Conservation (phyloP, 2,329 filamentous ascomycete species). For the Arthrinium phaeospermum region DNA sequence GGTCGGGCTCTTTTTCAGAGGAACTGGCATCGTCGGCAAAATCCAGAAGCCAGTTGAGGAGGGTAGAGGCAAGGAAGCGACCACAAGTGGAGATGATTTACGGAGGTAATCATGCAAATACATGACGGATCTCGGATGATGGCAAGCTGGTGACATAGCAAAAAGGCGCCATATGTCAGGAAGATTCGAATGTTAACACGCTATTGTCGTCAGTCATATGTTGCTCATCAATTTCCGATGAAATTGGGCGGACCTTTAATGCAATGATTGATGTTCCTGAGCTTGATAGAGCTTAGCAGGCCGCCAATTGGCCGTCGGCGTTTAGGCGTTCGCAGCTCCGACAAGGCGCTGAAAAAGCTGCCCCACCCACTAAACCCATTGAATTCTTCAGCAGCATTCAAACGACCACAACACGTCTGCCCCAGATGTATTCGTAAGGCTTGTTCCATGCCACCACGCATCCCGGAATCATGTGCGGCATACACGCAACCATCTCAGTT, state of each 20-base stretch:
- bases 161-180: constrained; percentile 43
- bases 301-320: background rate
- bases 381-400: background rate
- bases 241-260: background rate
- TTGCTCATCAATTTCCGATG: too few species aligned
- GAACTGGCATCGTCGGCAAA: constrained; percentile 59
- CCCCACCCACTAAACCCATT: background rate
- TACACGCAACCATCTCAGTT: constrained; percentile 57
- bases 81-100: constrained; percentile 24
- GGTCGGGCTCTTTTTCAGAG: constrained; percentile 55
- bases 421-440: background rate
- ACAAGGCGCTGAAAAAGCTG: background rate
- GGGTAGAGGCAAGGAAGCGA: constrained; percentile 26
- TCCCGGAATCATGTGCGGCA: constrained; percentile 61
- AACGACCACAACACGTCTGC: background rate
- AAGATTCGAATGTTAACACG: background rate
- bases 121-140: constrained; percentile 57
- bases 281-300: background rate
- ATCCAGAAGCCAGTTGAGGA: constrained; percentile 26
- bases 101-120: constrained; percentile 67
- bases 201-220: background rate
- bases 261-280: constrained; percentile 35
- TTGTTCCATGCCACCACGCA: background rate
- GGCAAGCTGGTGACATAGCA: constrained; percentile 34
- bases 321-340: background rate